A percentile compares a stretch with the other conserved stretches of the same genome.
These are phyloP conservation scores for Westerdykella aurantiaca DNA, from an alignment of 2,329 filamentous ascomycete genomes.

Conservation along the genomic window DNA sequence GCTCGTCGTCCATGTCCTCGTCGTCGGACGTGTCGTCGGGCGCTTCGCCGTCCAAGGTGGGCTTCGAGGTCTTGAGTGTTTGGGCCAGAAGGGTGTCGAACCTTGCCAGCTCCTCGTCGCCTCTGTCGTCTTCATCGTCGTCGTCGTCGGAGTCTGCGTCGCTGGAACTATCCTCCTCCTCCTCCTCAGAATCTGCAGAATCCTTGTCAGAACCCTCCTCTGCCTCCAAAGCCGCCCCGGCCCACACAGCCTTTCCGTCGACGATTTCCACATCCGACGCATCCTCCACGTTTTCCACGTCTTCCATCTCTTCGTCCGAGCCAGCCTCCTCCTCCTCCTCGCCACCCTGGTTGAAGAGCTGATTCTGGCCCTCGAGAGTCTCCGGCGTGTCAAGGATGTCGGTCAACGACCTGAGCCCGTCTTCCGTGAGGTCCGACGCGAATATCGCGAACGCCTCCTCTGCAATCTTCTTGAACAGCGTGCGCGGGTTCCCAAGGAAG, in stretches of 20 bases:
- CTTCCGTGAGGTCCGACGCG: conserved; percentile 64
- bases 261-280: conserved; percentile 44
- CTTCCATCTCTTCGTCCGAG: conserved; percentile 45
- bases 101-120: conserved; percentile 50
- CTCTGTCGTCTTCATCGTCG: conserved; percentile 28
- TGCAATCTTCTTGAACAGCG: conserved; percentile 77
- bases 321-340: conserved; percentile 35
- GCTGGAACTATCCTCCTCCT: conserved; percentile 7
- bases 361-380: conserved; percentile 73
- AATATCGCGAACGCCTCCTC: conserved; percentile 85
- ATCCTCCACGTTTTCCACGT: conserved; percentile 42
- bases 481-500: conserved; percentile 79
- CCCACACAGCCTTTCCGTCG: conserved; percentile 32
- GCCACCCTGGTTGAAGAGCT: conserved; percentile 66
- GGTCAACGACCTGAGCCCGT: conserved; percentile 62
- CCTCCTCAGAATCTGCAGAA: conserved; percentile 18
- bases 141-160: conserved; percentile 7
- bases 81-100: conserved; percentile 73
- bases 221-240: conserved; percentile 6
- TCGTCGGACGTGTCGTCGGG: conserved; percentile 56
- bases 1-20: conserved; percentile 87
- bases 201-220: conserved; percentile 3
- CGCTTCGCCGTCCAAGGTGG: conserved; percentile 54
- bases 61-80: conserved; percentile 62
- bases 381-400: conserved; percentile 74